A percentile compares a stretch with the other conserved stretches of the same genome.
phyloP scores from a whole-genome alignment of 2,329 filamentous ascomycete species.

The Epicoccum nigrum region DNA sequence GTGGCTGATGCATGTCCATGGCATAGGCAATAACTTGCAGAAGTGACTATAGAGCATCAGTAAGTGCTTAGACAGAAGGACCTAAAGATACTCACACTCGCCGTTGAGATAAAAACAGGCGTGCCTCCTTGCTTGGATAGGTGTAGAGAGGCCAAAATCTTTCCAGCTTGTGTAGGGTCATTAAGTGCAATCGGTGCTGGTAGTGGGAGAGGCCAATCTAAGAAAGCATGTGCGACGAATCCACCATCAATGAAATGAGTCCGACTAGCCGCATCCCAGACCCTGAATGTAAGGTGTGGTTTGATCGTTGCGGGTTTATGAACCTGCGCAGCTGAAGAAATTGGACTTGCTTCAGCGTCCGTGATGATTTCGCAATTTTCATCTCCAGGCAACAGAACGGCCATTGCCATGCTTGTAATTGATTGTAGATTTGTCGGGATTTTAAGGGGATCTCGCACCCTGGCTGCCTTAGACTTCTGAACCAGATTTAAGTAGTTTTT shows the following conservation, averaged over 20 bases:
- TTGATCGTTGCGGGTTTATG: not conserved
- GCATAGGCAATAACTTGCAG: conserved; percentile 14
- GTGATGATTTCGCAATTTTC: not conserved
- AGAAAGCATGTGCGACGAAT: conserved; percentile 10
- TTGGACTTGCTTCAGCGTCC: not conserved
- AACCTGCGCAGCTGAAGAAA: no score
- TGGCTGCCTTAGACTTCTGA: no score
- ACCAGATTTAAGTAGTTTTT: not conserved
- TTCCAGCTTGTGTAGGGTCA: not conserved
- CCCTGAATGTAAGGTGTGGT: conserved; percentile 7
- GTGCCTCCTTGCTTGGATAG: conserved; percentile 6
- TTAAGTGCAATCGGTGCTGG: conserved; percentile 10
- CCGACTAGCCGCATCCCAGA: conserved; percentile 13
- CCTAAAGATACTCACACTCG: not conserved
- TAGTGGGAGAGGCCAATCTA: not conserved
- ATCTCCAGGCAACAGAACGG: not conserved
- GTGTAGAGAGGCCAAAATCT: conserved; percentile 1
- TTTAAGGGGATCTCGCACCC: no score
- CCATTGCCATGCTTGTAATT: not conserved
- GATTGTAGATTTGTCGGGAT: not conserved
- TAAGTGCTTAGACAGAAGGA: not conserved
- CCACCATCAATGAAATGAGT: conserved; percentile 6
- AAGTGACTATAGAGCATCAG: not conserved
- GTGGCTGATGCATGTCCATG: conserved; percentile 2
- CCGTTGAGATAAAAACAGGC: conserved; percentile 11